Evolutionary conservation across 1,284 basidiomycete species (phyloP).

Genomic region (Sporisorium exsertum): DNA sequence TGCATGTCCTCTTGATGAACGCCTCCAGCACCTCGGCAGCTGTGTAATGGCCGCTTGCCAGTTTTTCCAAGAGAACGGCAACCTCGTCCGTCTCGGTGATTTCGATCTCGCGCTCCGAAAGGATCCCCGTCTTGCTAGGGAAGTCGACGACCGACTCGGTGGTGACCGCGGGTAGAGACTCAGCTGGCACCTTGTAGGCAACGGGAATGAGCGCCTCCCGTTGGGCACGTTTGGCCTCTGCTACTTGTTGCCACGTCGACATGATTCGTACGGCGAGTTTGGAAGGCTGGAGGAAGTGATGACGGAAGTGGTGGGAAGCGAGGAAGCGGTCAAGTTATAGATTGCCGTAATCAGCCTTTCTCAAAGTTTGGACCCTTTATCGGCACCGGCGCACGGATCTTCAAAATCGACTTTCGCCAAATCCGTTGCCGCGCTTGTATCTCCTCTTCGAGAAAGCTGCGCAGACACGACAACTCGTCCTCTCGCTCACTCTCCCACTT

Average conservation of each 20-base stretch:
- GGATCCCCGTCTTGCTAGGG: conserved; percentile 33
- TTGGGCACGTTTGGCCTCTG: conserved; percentile 37
- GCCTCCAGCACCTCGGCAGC: conserved; percentile 79
- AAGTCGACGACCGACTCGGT: conserved; percentile 40
- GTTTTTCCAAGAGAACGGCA: conserved; percentile 72
- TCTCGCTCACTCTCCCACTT: not conserved
- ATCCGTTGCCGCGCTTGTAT: not conserved
- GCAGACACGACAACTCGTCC: too few relatives aligned
- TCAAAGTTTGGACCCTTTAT: not conserved
- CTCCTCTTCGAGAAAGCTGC: not conserved
- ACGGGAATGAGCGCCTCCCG: conserved; percentile 46
- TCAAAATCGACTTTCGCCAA: not conserved
- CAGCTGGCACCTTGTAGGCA: conserved; percentile 32
- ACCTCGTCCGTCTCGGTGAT: conserved; percentile 70
- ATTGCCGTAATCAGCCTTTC: not conserved
- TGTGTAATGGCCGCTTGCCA: conserved; percentile 74
- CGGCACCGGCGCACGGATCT: conserved; percentile 3
- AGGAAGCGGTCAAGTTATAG: not conserved
- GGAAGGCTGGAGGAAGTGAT: too few relatives aligned
- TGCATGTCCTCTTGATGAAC: conserved; percentile 81
- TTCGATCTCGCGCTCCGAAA: conserved; percentile 42
- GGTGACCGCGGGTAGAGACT: conserved; percentile 29
- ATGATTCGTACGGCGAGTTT: conserved; percentile 3
- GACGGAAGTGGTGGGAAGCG: not conserved
- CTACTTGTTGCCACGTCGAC: conserved; percentile 45